Conservation (phyloP, 108 stramenopile species). For the Pseudonitzschia multiseries region DNA sequence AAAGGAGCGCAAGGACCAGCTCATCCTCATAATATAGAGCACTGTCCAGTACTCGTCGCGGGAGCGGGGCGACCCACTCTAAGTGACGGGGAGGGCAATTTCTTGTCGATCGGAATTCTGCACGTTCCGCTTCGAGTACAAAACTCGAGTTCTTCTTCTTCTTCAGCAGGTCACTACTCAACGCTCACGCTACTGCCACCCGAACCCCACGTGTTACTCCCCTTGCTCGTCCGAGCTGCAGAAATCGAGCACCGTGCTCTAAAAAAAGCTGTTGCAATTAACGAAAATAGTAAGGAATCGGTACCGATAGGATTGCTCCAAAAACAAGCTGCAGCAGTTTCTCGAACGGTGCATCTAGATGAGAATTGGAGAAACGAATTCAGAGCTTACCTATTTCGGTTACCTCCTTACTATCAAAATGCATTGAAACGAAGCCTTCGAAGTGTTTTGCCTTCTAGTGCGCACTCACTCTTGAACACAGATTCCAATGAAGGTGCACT, state of each 20-base stretch:
- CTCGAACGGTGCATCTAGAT: constrained; percentile 53
- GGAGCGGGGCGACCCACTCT: constrained; percentile 63
- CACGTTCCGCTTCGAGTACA: constrained; percentile 55
- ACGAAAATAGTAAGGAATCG: constrained; percentile 23
- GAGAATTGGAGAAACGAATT: constrained; percentile 77
- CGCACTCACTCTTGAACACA: constrained; percentile 43
- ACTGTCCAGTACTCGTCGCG: constrained; percentile 67
- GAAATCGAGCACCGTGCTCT: constrained; percentile 64
- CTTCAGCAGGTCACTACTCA: constrained; percentile 28
- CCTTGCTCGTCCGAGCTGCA: constrained; percentile 64
- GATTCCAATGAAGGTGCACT: constrained; percentile 37
- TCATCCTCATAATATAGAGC: constrained; percentile 42
- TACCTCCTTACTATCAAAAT: constrained; percentile 75
- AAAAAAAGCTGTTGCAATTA: constrained; percentile 39
- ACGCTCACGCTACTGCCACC: constrained; percentile 82
- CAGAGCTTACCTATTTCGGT: constrained; percentile 65
- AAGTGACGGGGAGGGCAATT: constrained; percentile 49
- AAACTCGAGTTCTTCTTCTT: constrained; percentile 16
- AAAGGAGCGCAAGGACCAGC: constrained; percentile 29
- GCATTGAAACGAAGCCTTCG: constrained; percentile 61
- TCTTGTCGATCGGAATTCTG: constrained; percentile 73
- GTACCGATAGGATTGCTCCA: constrained; percentile 34
- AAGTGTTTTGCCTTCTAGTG: constrained; percentile 59
- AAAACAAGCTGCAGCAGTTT: constrained; percentile 36
- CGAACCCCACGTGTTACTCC: constrained; percentile 78